These are phyloP conservation scores for Saccharomyces eubayanus DNA, from an alignment of 805 yeast genomes.

Conservation along the genomic window DNA sequence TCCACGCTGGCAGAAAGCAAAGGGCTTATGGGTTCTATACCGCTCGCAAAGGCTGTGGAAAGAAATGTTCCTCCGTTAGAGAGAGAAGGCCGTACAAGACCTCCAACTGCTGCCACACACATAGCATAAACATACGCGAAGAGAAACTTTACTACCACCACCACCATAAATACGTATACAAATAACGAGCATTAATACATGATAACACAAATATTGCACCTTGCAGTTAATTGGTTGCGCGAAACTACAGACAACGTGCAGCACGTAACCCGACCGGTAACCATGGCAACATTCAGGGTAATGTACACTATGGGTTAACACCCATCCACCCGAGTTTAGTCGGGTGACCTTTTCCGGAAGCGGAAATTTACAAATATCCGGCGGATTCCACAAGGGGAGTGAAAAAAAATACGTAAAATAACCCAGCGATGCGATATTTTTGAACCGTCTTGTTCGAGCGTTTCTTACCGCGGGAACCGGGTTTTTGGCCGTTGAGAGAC, in stretches of 20 bases:
- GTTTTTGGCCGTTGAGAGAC: neutral
- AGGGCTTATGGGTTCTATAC: constrained; percentile 90
- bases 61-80: constrained; percentile 66
- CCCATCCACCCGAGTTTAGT: neutral
- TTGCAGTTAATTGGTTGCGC: neutral
- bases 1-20: constrained; percentile 79
- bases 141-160: neutral
- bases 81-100: constrained; percentile 57
- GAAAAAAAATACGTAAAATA: neutral
- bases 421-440: neutral
- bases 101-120: constrained; percentile 12
- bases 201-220: neutral
- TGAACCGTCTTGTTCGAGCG: neutral
- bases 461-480: neutral
- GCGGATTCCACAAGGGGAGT: neutral
- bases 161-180: neutral
- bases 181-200: neutral
- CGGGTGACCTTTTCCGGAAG: neutral
- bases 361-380: neutral
- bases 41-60: constrained; percentile 46
- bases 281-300: neutral
- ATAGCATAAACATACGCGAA: neutral
- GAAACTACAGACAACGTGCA: no score
- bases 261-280: neutral
- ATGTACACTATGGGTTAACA: no score